Evolutionary conservation across 495 filamentous ascomycete species (phyloP).

Genomic region (Usnea hakonensis): DNA sequence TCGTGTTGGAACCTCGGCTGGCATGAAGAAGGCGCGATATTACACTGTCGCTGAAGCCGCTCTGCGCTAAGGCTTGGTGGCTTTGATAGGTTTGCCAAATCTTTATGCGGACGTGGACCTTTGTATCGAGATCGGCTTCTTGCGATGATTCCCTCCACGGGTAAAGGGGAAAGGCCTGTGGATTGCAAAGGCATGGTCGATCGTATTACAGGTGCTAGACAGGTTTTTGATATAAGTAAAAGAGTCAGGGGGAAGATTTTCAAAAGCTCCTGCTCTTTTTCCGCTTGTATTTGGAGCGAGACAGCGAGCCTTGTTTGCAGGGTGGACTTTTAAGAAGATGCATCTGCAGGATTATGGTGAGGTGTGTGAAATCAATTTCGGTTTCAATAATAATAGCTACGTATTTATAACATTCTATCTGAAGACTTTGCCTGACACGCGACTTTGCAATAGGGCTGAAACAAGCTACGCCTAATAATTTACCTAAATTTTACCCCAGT

Average conservation of each 20-base stretch:
- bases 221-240: too few relatives aligned
- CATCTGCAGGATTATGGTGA: background rate
- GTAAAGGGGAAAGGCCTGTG: background rate
- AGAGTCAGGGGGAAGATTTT: too few relatives aligned
- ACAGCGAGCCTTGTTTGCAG: background rate
- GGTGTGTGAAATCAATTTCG: too few relatives aligned
- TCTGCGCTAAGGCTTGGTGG: background rate
- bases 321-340: background rate
- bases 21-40: background rate
- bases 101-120: slow-evolving; percentile 7
- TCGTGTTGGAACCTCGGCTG: background rate
- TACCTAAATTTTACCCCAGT: too few relatives aligned
- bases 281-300: background rate
- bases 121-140: slow-evolving; percentile 25
- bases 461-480: background rate
- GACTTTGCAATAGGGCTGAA: background rate
- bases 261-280: background rate
- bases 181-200: background rate
- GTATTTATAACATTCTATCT: background rate
- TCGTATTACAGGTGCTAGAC: background rate
- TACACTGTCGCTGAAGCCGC: background rate
- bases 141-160: slow-evolving; percentile 2
- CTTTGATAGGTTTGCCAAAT: background rate
- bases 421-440: background rate
- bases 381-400: too few relatives aligned